Base-by-base conservation (phyloP, 1,139 yeast species). In the Kodamaea fungicola region DNA sequence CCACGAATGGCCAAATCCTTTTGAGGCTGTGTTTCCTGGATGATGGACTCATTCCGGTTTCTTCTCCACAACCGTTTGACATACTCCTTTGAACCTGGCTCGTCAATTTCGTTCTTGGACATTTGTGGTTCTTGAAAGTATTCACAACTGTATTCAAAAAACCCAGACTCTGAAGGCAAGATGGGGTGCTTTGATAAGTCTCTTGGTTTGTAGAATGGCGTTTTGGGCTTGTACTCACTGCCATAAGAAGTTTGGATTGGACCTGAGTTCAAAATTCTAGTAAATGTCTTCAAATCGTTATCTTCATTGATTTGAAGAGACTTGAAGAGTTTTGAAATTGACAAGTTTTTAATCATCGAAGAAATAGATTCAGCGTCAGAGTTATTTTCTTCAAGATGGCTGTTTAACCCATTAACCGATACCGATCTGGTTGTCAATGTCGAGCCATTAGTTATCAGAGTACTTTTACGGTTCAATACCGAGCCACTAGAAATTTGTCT, bases 41-140 rank as follows among this genome's bases (percentile, higher is more conserved):
- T 87, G 28, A 89, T 85, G 2, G 75, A 62, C 54, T 92, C 98
- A 55, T 92, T 92, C 47, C 98, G 73, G 51, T 85, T 85, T 45
- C 95, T 74, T 49, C 97, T 75, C 97, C 97, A 92, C 25, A 86
- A 65, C 42, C 96, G 71, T 49, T 80, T 83, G 26, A 86, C 80
- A 51, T 88, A 87, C 45, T 88, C 92, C 43, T 83, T 79, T 40
- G 96, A 86, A 0, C 97, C 98, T 0, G 96, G 95, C 55, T 90
- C 96, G 50, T 92, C 97, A 12, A 80, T 68, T 52, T 92, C 97
- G 41, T 80, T 77, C 45, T 80, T 81, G 12, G 88, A 80, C 84
- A 92, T 85, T 55, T 92, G 97, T 0, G 99, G 97, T 54, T 90
- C 97, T 54, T 90, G 96, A 63, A 90, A 92, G 55, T 89, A 90